Base-by-base conservation (phyloP, 345 rosid species). In the Salix exigua region DNA sequence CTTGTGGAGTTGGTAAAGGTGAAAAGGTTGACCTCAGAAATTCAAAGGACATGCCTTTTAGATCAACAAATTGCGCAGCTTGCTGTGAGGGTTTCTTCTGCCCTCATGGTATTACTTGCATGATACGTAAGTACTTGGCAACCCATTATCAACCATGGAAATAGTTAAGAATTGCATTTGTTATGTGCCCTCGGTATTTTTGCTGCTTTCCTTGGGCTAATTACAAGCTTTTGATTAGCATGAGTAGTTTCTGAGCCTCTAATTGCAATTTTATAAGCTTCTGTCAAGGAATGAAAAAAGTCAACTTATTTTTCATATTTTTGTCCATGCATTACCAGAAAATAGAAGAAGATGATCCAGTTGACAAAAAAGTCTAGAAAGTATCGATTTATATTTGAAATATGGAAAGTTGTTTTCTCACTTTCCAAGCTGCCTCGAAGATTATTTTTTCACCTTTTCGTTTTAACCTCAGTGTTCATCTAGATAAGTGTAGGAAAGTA, bases 21-120 rank as follows among this genome's bases (percentile, higher is more conserved):
- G 44, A 74, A 0, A 90, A 89, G 72, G 82, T 89, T 65, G 87
- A 92, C 75, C 84, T 89, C 18, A 84, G 80, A 79, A 83, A 95
- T 76, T 76, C 88, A 10, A 88, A 86, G 72, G 87, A 66, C 50
- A 84, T 91, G 18, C 98, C 97, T 66, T 58, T 40, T 21, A 87
- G 98, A 80, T 83, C 87, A 68, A 72, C 71, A 23, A 63, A 73
- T 64, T 96, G 98, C 23, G 73, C 74, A 2, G 77, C 93, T 62
- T 96, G 99, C 46, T 96, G 98, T 25, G 94, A 88, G 73, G 99
- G 99, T 50, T 96, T 96, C 90, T 96, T 96, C 85, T 96, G 98
- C 80, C 99, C 99, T 76, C 93, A 88, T 28, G 99, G 99, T 30
- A 77, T 96, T 61, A 92, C 99, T 61, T 96, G 99, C 87, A 96